Evolutionary conservation across 352 stramenopile species (phyloP).

Genomic region (Phytopythium oedochilum): DNA sequence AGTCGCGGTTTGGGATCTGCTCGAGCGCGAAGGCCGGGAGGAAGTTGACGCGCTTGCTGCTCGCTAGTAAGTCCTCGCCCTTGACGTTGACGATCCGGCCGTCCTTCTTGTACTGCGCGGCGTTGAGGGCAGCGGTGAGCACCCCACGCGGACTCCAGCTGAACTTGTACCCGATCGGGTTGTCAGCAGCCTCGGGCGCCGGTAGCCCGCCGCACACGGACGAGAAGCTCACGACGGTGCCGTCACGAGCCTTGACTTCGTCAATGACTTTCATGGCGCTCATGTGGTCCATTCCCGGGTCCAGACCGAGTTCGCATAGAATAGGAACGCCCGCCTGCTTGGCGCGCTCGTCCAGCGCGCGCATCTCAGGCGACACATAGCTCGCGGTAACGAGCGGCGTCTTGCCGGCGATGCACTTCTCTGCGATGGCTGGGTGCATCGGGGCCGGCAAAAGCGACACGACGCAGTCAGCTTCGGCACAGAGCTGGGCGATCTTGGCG

Average conservation of each 20-base stretch:
- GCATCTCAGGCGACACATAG: constrained; percentile 95
- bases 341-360: constrained; percentile 64
- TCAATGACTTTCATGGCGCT: constrained; percentile 97
- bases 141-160: constrained; percentile 95
- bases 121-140: constrained; percentile 90
- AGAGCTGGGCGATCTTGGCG: constrained; percentile 46
- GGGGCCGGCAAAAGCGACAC: constrained; percentile 92
- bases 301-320: constrained; percentile 94
- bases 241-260: constrained; percentile 88
- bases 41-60: constrained; percentile 81
- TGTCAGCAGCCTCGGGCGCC: constrained; percentile 93
- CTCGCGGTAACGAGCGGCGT: constrained; percentile 93
- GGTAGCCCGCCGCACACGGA: constrained; percentile 94
- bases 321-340: constrained; percentile 86
- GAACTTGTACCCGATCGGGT: constrained; percentile 97
- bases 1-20: constrained; percentile 94
- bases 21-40: constrained; percentile 92
- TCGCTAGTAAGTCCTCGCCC: constrained; percentile 84
- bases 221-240: constrained; percentile 89
- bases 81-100: constrained; percentile 80
- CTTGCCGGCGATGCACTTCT: constrained; percentile 82
- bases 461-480: constrained; percentile 87
- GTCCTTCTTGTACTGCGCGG: constrained; percentile 86
- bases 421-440: constrained; percentile 91
- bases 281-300: constrained; percentile 97